Evolutionary conservation across 768 basidiomycete species (phyloP).

Genomic region (Pleurotus ostreatus): DNA sequence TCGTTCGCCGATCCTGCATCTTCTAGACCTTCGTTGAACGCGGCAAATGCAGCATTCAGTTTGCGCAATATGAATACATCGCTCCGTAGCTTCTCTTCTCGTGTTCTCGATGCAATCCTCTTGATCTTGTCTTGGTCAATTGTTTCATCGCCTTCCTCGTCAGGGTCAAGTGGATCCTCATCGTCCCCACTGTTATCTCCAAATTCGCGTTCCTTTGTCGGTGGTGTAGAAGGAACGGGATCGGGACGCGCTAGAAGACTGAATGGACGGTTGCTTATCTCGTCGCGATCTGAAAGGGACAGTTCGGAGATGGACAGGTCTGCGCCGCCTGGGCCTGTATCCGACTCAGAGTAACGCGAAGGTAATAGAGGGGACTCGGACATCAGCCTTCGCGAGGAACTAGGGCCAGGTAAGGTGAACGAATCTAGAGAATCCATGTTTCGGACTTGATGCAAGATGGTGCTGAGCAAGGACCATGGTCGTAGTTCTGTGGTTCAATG

Average conservation of each 20-base stretch:
- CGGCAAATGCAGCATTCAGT: constrained; percentile 64
- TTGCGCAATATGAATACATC: constrained; percentile 73
- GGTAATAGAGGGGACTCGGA: constrained; percentile 36
- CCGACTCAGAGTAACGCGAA: constrained; percentile 20
- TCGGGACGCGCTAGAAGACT: constrained; percentile 21
- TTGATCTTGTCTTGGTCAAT: constrained; percentile 11
- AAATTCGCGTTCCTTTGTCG: neutral
- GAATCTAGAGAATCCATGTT: constrained; percentile 2
- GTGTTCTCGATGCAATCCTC: constrained; percentile 22
- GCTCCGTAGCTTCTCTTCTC: constrained; percentile 72
- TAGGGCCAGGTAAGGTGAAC: neutral
- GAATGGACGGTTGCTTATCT: constrained; percentile 20
- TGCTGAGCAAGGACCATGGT: too few relatives aligned
- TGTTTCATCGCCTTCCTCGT: neutral
- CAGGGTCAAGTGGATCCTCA: neutral
- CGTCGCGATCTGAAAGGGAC: constrained; percentile 33
- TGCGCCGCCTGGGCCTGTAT: constrained; percentile 38
- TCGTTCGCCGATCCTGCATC: constrained; percentile 67
- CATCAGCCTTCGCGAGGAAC: constrained; percentile 25
- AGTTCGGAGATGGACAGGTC: constrained; percentile 60
- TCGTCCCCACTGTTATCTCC: constrained; percentile 8
- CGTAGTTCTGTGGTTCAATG: neutral
- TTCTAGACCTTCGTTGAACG: constrained; percentile 64
- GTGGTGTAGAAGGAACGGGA: constrained; percentile 11
- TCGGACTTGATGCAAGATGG: neutral